Evolutionary conservation across 2,329 filamentous ascomycete species (phyloP).

Genomic region (Karstenula rhodostoma): DNA sequence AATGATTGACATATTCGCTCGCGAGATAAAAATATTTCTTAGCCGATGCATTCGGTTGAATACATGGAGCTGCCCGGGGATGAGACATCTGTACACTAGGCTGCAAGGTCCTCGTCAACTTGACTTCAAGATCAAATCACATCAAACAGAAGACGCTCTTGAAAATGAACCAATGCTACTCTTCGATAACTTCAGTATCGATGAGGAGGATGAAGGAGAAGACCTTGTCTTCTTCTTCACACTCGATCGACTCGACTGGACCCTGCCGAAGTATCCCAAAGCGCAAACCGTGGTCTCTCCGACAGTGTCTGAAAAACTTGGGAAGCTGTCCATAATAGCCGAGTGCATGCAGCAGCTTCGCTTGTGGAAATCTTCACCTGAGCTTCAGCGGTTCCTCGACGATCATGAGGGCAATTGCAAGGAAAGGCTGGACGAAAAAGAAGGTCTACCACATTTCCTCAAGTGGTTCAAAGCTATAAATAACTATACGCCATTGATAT

Average conservation of each 20-base stretch:
- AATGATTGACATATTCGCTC: too few relatives aligned
- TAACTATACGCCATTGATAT: not conserved
- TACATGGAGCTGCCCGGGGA: too few relatives aligned
- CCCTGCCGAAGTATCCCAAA: not conserved
- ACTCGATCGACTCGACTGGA: not conserved
- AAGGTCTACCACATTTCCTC: not conserved
- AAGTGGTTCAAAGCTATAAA: not conserved
- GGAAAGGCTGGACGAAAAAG: not conserved
- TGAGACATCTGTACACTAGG: too few relatives aligned
- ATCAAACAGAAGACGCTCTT: not conserved
- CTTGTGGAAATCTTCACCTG: not conserved
- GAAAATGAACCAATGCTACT: too few relatives aligned
- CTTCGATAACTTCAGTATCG: too few relatives aligned
- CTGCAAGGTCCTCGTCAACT: too few relatives aligned
- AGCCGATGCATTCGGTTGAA: too few relatives aligned
- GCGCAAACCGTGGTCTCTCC: not conserved
- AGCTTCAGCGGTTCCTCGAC: not conserved
- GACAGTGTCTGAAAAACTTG: not conserved
- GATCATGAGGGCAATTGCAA: not conserved
- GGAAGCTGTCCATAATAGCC: not conserved
- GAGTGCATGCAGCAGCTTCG: not conserved
- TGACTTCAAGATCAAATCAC: too few relatives aligned
- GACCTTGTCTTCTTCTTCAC: too few relatives aligned
- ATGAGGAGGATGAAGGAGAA: too few relatives aligned
- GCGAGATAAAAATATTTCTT: too few relatives aligned